phyloP scores from a whole-genome alignment of 805 yeast species.

The Barnettozyma populi region DNA sequence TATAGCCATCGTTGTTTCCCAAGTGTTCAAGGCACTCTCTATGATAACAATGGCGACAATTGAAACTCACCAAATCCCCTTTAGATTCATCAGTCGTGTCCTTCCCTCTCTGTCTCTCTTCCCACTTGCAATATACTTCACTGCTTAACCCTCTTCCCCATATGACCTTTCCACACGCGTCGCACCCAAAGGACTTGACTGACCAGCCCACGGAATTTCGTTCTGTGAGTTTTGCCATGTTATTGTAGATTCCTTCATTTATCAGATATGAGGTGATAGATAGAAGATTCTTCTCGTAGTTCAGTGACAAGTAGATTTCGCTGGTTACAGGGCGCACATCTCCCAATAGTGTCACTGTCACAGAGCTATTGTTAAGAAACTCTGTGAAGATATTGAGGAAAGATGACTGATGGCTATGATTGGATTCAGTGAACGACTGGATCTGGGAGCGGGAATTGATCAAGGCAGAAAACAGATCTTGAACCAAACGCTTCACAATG shows the following conservation, averaged over 20 bases:
- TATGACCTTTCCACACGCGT: constrained; percentile 66
- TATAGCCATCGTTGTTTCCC: constrained; percentile 28
- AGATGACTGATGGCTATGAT: constrained; percentile 26
- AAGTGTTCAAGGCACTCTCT: constrained; percentile 46
- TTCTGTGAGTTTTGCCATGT: constrained; percentile 37
- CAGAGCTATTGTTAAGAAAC: constrained; percentile 45
- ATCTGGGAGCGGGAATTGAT: constrained; percentile 29
- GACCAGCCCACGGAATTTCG: constrained; percentile 61
- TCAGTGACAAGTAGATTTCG: constrained; percentile 59
- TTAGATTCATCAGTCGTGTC: constrained; percentile 17
- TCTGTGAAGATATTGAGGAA: constrained; percentile 50
- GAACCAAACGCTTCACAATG: constrained; percentile 34
- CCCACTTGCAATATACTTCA: constrained; percentile 53
- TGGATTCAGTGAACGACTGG: constrained; percentile 11
- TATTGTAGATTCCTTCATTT: constrained; percentile 48
- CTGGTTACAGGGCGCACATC: constrained; percentile 55
- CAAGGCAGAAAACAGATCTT: constrained; percentile 37
- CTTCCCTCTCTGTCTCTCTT: constrained; percentile 32
- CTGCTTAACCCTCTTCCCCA: constrained; percentile 63
- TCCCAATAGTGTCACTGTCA: constrained; percentile 45
- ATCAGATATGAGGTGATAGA: constrained; percentile 46
- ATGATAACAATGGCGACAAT: constrained; percentile 66
- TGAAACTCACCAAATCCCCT: constrained; percentile 46
- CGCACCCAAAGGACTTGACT: constrained; percentile 51
- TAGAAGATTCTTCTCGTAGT: constrained; percentile 56